These are phyloP conservation scores for Zymoseptoria crescenta DNA, from an alignment of 2,329 filamentous ascomycete genomes.

Conservation along the genomic window DNA sequence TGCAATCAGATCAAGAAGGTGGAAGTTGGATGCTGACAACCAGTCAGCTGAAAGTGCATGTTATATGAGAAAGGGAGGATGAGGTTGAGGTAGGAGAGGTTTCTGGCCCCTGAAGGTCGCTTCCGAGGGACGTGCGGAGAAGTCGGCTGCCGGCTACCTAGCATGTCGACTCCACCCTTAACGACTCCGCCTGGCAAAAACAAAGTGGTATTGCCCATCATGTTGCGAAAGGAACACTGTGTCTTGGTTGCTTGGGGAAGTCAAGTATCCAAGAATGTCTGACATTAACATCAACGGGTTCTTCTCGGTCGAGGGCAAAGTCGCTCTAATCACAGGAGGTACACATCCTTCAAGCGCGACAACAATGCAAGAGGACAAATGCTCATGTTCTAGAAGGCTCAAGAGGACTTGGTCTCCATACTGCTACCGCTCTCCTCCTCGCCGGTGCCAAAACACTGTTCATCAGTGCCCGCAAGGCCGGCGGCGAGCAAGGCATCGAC, in stretches of 20 bases:
- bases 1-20: no score
- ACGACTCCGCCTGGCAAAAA: neutral
- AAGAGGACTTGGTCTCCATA: constrained; percentile 69
- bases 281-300: constrained; percentile 64
- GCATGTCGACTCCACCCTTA: neutral
- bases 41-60: no score
- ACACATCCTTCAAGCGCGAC: neutral
- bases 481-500: constrained; percentile 56
- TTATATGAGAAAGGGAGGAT: no score
- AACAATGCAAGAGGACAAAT: neutral
- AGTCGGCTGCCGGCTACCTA: neutral
- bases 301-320: constrained; percentile 77
- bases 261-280: constrained; percentile 23
- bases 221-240: neutral
- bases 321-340: constrained; percentile 75
- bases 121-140: neutral
- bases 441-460: constrained; percentile 80
- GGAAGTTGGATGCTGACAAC: no score
- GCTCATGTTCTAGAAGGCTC: constrained; percentile 40
- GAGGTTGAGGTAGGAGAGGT: no score
- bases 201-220: neutral
- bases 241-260: neutral
- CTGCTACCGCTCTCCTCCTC: constrained; percentile 64
- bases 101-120: no score
- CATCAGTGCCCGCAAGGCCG: constrained; percentile 81